Conservation (phyloP, 345 rosid genomes). For the Populus nigra region DNA sequence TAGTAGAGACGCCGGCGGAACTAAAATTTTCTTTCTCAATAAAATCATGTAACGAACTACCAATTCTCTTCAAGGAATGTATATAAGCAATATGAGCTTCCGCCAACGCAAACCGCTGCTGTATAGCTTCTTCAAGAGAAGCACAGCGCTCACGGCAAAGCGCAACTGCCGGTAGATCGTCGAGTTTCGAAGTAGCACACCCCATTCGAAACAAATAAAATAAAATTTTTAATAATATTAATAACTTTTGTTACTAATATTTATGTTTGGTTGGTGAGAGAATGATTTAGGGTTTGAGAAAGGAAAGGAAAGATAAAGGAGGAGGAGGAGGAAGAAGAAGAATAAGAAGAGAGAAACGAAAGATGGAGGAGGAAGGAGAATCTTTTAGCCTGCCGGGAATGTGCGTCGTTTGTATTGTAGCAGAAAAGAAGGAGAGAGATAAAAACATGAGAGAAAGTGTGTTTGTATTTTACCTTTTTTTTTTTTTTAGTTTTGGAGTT, state of each 20-base stretch:
- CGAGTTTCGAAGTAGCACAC: slow-evolving; percentile 77
- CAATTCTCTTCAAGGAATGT: slow-evolving; percentile 48
- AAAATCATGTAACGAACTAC: slow-evolving; percentile 51
- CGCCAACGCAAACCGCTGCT: slow-evolving; percentile 70
- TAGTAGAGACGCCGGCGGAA: slow-evolving; percentile 18
- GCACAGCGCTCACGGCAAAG: slow-evolving; percentile 79
- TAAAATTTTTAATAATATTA: not conserved
- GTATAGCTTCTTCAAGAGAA: slow-evolving; percentile 67
- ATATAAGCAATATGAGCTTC: slow-evolving; percentile 68
- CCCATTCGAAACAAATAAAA: slow-evolving; percentile 37
- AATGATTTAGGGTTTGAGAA: slow-evolving; percentile 11
- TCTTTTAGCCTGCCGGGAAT: slow-evolving; percentile 69
- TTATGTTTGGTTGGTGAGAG: slow-evolving; percentile 34
- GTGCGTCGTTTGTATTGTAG: slow-evolving; percentile 55
- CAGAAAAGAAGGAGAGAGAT: slow-evolving; percentile 16
- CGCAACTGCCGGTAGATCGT: slow-evolving; percentile 92
- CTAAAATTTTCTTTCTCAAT: slow-evolving; percentile 29
- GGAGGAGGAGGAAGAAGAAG: not conserved
- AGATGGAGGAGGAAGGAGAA: slow-evolving; percentile 31
- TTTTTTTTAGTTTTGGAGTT: not conserved
- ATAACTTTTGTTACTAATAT: too few species aligned
- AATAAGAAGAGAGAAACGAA: not conserved
- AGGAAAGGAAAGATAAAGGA: slow-evolving; percentile 5
- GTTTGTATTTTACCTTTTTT: not conserved
- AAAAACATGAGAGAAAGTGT: not conserved